Conservation (phyloP, 1,284 basidiomycete species). For the Boletus hoseneyae region DNA sequence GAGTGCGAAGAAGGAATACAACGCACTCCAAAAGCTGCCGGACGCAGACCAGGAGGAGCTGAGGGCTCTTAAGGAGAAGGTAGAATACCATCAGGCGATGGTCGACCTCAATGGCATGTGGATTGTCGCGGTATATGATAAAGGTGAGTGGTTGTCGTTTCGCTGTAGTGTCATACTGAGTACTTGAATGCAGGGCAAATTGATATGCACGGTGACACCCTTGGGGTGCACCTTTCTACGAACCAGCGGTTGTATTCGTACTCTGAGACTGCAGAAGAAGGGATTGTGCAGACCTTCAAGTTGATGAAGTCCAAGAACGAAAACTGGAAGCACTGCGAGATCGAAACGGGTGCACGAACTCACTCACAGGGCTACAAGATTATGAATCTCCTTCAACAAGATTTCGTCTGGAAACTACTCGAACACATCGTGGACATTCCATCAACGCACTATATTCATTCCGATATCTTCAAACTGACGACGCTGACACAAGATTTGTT, state of each 20-base stretch:
- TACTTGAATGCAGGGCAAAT: too few species aligned
- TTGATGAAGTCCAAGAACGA: neutral
- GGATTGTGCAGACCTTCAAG: neutral
- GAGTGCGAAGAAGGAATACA: too few species aligned
- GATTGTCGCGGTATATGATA: neutral
- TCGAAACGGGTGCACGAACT: too few species aligned
- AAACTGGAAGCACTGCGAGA: neutral
- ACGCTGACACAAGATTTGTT: neutral
- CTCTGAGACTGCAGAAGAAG: neutral
- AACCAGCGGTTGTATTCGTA: constrained; percentile 2
- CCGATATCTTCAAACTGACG: constrained; percentile 1
- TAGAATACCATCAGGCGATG: too few species aligned
- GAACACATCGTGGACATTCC: neutral
- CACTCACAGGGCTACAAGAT: too few species aligned
- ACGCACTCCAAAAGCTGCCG: too few species aligned
- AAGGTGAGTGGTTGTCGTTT: neutral
- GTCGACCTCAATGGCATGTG: neutral
- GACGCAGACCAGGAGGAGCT: too few species aligned
- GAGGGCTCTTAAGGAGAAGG: too few species aligned
- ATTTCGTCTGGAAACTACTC: neutral
- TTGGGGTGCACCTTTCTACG: neutral
- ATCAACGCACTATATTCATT: neutral
- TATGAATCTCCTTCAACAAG: neutral
- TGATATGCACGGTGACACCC: too few species aligned
- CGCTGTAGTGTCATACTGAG: too few species aligned